phyloP scores from a whole-genome alignment of 2,329 filamentous ascomycete genomes.

The Nemania sp. region DNA sequence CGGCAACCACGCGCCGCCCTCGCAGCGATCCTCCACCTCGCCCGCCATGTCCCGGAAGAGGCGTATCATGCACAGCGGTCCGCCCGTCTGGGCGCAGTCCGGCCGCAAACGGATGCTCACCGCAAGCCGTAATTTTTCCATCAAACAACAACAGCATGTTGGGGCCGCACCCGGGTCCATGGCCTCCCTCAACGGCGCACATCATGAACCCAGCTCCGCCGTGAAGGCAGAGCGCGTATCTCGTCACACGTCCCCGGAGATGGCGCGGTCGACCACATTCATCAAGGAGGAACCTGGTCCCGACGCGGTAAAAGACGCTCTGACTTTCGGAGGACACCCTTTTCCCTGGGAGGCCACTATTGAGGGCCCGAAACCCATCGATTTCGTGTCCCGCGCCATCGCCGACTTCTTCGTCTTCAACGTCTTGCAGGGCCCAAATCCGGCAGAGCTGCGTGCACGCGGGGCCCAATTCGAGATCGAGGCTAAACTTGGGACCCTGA shows the following conservation, averaged over 20 bases:
- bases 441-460: slow-evolving; percentile 64
- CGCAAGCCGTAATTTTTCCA: slow-evolving; percentile 51
- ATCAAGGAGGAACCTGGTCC: slow-evolving; percentile 34
- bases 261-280: slow-evolving; percentile 42
- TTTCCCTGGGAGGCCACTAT: slow-evolving; percentile 69
- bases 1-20: slow-evolving; percentile 41
- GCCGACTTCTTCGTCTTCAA: slow-evolving; percentile 79
- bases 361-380: slow-evolving; percentile 69
- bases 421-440: slow-evolving; percentile 69
- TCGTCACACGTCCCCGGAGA: slow-evolving; percentile 54
- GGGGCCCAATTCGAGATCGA: slow-evolving; percentile 88
- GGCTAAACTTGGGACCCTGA: slow-evolving; percentile 84
- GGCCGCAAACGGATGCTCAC: slow-evolving; percentile 42
- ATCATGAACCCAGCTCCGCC: slow-evolving; percentile 27
- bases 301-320: slow-evolving; percentile 26
- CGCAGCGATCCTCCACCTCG: slow-evolving; percentile 40
- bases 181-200: slow-evolving; percentile 33
- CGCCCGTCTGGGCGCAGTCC: slow-evolving; percentile 56
- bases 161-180: slow-evolving; percentile 13
- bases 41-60: slow-evolving; percentile 46
- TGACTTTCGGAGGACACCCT: slow-evolving; percentile 35
- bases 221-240: slow-evolving; percentile 44
- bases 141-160: slow-evolving; percentile 41
- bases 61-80: slow-evolving; percentile 43
- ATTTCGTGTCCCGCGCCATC: slow-evolving; percentile 75